Base-by-base conservation (phyloP, 2,329 filamentous ascomycete genomes). In the Pleurostoma richardsiae region DNA sequence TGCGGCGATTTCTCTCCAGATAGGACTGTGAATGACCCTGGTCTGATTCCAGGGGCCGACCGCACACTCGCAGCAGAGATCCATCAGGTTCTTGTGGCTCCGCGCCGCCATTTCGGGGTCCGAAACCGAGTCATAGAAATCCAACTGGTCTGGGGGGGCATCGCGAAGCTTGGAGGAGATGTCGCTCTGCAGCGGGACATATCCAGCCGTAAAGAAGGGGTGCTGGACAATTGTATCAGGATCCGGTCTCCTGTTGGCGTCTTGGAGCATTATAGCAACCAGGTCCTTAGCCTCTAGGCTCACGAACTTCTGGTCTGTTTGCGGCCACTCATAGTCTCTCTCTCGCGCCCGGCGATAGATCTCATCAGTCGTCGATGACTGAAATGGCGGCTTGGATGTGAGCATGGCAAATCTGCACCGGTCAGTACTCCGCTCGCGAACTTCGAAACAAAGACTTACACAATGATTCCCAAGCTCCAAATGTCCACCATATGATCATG, bases 401-500 rank as follows among this genome's bases (percentile, higher is more conserved):
- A 97, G 86, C 82, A 99, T 92, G 42, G 94, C 95, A 69, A 95
- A 97, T 65, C 86, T 90, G 55, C 3, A 11, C 5, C 29, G 31
- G 51, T 65, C 31, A 69, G 63, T 46, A 48, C 40, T 36, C 33
- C 33, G n/a, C 33, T 8, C 8, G n/a, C 33, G 33, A 36, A 36
- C 2, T 36, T 36, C 2, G 19, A 19, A 19, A 19, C 8, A 36
- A 8, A 36, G 29, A 59, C 83, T 72, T 72, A 91, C 84, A 95
- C 90, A 63, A 99, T 99, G 55, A 99, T 94, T 26, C 95, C 94
- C 61, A 99, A 77, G 40, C 92, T 96, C 95, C 95, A 99, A 47
- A 99, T 88, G 63, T 99, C 94, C 4, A 99, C 94, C 74, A 95
- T 96, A 63, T 97, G 91, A 55, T 96, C 94, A 63, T 99, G 94